Evolutionary conservation across 148 eudicot genomes (phyloP).

Genomic region (Cornus kousa): DNA sequence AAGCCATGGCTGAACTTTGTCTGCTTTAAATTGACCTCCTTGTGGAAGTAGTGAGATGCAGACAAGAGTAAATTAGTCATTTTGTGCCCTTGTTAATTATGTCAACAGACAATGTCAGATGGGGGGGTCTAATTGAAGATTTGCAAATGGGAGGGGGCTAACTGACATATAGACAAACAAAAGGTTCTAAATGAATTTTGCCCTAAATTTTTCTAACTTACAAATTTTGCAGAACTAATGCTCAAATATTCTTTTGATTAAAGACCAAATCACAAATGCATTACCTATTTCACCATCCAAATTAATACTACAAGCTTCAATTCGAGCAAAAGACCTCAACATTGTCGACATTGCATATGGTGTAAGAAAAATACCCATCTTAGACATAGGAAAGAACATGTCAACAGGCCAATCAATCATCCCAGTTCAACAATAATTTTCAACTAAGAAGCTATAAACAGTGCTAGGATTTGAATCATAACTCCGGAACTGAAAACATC

Average conservation of each 20-base stretch:
- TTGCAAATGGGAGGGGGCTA: too few relatives aligned
- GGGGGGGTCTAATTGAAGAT: too few relatives aligned
- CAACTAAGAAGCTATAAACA: slow-evolving; percentile 52
- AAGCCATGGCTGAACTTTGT: slow-evolving; percentile 67
- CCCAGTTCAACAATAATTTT: slow-evolving; percentile 46
- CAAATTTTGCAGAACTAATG: too few relatives aligned
- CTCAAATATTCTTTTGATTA: too few relatives aligned
- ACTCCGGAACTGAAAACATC: slow-evolving; percentile 31
- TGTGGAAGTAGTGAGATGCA: too few relatives aligned
- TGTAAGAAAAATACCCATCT: slow-evolving; percentile 42
- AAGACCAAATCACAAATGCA: too few relatives aligned
- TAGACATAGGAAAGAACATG: slow-evolving; percentile 36
- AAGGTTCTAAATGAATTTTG: too few relatives aligned
- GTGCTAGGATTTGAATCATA: slow-evolving; percentile 50
- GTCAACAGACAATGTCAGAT: too few relatives aligned
- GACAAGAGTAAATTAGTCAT: too few relatives aligned
- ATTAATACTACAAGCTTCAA: slow-evolving; percentile 25
- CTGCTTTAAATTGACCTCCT: slow-evolving; percentile 36
- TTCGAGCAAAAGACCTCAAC: slow-evolving; percentile 41
- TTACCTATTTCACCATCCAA: slow-evolving; percentile 23
- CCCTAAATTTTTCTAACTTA: too few relatives aligned
- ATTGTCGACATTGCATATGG: slow-evolving; percentile 40
- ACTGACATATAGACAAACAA: too few relatives aligned
- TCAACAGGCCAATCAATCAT: slow-evolving; percentile 45
- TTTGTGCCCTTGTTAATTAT: too few relatives aligned